Conservation (phyloP, 208 protist genomes). For the Trichomonas gallinae region DNA sequence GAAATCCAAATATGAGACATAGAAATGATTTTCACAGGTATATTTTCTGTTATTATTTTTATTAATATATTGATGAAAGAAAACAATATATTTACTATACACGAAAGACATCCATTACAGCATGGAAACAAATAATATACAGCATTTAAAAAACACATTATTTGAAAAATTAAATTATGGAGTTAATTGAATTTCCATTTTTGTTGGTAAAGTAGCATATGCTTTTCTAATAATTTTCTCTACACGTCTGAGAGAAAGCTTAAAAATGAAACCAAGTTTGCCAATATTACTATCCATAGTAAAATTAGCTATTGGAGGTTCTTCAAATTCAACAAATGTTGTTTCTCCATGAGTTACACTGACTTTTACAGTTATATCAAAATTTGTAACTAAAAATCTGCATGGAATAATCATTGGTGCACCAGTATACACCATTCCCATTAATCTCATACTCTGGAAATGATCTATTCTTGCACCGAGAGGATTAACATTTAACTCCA, state of each 20-base stretch:
- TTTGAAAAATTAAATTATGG: too few species aligned
- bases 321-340: neutral
- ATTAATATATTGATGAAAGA: too few species aligned
- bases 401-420: neutral
- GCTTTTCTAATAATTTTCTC: neutral
- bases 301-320: neutral
- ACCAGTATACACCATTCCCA: neutral
- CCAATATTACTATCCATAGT: neutral
- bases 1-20: too few species aligned
- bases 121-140: too few species aligned
- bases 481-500: neutral
- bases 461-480: neutral
- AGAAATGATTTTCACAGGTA: too few species aligned
- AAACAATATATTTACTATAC: too few species aligned
- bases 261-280: neutral
- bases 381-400: neutral
- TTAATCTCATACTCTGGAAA: neutral
- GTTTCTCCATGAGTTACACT: neutral
- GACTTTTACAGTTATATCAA: neutral
- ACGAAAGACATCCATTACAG: too few species aligned
- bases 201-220: neutral
- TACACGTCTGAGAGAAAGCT: neutral
- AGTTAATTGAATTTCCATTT: neutral
- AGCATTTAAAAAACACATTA: too few species aligned
- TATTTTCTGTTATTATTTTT: too few species aligned